A percentile compares a stretch with the other conserved stretches of the same genome.
phyloP scores from a whole-genome alignment of 2,329 filamentous ascomycete genomes.

The Cladosporium sp. region DNA sequence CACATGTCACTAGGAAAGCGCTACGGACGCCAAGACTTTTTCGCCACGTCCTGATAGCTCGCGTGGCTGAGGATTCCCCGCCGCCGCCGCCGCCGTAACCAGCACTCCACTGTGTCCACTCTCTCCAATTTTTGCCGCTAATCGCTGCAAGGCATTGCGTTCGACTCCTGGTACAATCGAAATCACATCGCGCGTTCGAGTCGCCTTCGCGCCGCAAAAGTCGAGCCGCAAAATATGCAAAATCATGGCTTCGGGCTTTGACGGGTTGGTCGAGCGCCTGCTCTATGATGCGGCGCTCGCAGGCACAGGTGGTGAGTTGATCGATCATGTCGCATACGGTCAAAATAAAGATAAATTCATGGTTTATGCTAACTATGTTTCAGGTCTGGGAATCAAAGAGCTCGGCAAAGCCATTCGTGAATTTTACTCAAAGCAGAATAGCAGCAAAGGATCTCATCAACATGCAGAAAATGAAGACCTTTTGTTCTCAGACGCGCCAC shows the following conservation, averaged over 20 bases:
- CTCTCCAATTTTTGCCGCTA: constrained; percentile 3
- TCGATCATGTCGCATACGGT: constrained; percentile 2
- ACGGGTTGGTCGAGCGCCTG: constrained; percentile 55
- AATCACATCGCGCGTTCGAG: background rate
- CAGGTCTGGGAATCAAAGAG: constrained; percentile 9
- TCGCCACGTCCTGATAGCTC: no score
- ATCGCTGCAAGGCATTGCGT: background rate
- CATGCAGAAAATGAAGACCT: constrained; percentile 11
- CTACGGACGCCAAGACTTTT: background rate
- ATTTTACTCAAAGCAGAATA: constrained; percentile 3
- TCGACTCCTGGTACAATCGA: constrained; percentile 4
- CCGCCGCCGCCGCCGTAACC: background rate
- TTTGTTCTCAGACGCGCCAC: constrained; percentile 24
- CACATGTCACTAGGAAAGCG: background rate
- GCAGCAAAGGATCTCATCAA: background rate
- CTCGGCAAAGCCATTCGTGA: constrained; percentile 1
- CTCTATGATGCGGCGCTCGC: constrained; percentile 57
- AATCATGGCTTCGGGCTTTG: constrained; percentile 38
- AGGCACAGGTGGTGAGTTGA: constrained; percentile 53
- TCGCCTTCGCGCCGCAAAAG: background rate
- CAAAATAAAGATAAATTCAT: background rate
- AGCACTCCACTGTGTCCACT: background rate
- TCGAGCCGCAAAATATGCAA: background rate
- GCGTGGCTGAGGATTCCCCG: background rate
- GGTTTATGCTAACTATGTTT: constrained; percentile 4